Evolutionary conservation across 305 asterid genomes (phyloP).

Genomic region (Withania somnifera): DNA sequence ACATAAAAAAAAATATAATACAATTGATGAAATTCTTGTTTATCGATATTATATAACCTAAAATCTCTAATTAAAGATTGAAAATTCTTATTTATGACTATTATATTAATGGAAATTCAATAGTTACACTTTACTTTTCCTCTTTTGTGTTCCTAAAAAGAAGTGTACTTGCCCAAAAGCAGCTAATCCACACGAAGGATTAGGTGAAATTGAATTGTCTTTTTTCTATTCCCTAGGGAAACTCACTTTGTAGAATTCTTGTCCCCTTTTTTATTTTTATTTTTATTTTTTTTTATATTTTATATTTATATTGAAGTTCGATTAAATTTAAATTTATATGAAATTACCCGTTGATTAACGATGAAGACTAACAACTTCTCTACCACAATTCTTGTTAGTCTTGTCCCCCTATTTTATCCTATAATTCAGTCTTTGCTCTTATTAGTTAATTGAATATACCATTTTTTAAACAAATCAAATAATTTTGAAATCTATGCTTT

Average conservation of each 20-base stretch:
- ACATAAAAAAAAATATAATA: too few relatives aligned
- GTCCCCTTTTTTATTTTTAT: conserved; percentile 2
- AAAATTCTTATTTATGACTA: too few relatives aligned
- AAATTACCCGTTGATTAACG: too few relatives aligned
- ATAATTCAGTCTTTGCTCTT: background rate
- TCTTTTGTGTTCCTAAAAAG: background rate
- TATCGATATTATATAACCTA: too few relatives aligned
- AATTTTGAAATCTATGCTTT: background rate
- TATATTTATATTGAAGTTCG: too few relatives aligned
- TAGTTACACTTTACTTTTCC: background rate
- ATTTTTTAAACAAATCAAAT: background rate
- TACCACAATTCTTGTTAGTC: too few relatives aligned
- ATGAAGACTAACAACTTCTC: too few relatives aligned
- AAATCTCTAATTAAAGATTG: too few relatives aligned
- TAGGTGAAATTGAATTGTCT: background rate
- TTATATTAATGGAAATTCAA: background rate
- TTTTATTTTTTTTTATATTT: too few relatives aligned
- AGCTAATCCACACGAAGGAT: background rate
- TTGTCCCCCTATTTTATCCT: too few relatives aligned
- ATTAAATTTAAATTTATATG: too few relatives aligned
- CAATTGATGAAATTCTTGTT: too few relatives aligned
- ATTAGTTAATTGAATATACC: background rate
- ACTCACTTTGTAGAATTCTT: conserved; percentile 1
- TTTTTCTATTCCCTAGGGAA: background rate
- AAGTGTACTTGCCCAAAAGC: background rate